Percentiles rank a stretch among this genome's conserved stretches.
Conservation (phyloP, 371 early-diverging fungal genomes). For the Saksenaea vasiformis region DNA sequence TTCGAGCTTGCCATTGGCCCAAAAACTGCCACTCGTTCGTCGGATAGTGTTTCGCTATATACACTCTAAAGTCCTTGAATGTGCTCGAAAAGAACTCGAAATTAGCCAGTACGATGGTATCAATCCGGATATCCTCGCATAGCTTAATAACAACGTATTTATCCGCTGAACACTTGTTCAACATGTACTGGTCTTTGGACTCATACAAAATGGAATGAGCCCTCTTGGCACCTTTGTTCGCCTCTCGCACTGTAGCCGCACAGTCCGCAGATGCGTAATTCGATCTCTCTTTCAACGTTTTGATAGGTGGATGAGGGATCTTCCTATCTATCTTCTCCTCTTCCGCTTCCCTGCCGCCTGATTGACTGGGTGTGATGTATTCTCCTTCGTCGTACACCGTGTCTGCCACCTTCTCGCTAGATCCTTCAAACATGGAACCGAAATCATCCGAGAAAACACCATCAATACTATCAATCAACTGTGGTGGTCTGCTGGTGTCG, state of each 20-base stretch:
- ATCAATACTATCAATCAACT: slow-evolving; percentile 50
- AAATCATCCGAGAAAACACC: slow-evolving; percentile 51
- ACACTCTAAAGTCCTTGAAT: slow-evolving; percentile 85
- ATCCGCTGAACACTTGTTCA: slow-evolving; percentile 81
- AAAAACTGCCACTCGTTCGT: slow-evolving; percentile 81
- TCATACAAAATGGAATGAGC: slow-evolving; percentile 83
- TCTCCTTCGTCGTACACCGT: slow-evolving; percentile 36
- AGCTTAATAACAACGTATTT: slow-evolving; percentile 91
- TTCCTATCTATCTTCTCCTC: slow-evolving; percentile 14
- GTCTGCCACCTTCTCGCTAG: slow-evolving; percentile 11
- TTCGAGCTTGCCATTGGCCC: slow-evolving; percentile 82
- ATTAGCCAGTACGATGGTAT: slow-evolving; percentile 89
- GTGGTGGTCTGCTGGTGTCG: slow-evolving; percentile 14
- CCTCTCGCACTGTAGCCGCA: slow-evolving; percentile 84
- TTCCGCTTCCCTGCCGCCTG: background rate
- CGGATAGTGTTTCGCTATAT: slow-evolving; percentile 81
- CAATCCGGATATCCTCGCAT: slow-evolving; percentile 92
- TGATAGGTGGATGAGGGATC: slow-evolving; percentile 26
- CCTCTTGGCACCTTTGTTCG: slow-evolving; percentile 85
- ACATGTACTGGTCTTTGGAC: slow-evolving; percentile 92
- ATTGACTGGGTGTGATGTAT: slow-evolving; percentile 32
- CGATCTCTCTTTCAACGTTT: slow-evolving; percentile 77
- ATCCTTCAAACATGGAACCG: slow-evolving; percentile 47
- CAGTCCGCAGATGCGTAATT: slow-evolving; percentile 95
- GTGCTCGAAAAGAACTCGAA: slow-evolving; percentile 96